These are phyloP conservation scores for Saprolegnia parasitica DNA, from an alignment of 352 stramenopile species.

Conservation along the genomic window DNA sequence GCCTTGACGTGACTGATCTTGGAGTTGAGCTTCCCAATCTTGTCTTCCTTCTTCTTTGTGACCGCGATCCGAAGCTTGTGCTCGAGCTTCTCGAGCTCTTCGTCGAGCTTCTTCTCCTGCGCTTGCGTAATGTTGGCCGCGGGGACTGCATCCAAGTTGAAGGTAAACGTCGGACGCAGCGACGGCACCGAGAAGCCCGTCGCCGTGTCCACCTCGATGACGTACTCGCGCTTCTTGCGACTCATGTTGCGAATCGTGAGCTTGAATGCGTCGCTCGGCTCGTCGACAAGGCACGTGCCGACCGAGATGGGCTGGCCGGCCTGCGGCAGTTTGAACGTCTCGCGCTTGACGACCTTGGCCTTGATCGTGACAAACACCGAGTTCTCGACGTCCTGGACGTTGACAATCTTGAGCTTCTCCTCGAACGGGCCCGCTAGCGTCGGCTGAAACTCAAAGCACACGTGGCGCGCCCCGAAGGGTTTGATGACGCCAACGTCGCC, in stretches of 20 bases:
- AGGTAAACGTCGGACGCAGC: conserved; percentile 76
- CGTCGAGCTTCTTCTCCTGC: conserved; percentile 86
- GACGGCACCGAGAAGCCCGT: conserved; percentile 50
- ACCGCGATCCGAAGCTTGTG: conserved; percentile 84
- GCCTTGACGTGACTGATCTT: conserved; percentile 81
- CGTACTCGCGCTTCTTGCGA: conserved; percentile 82
- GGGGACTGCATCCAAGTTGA: conserved; percentile 77
- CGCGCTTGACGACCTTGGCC: conserved; percentile 81
- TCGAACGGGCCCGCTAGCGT: conserved; percentile 82
- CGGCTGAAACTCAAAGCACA: conserved; percentile 86
- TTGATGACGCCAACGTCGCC: conserved; percentile 83
- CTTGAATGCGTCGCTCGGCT: conserved; percentile 81
- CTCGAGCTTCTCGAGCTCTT: conserved; percentile 86
- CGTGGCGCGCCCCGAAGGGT: conserved; percentile 82
- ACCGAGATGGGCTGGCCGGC: conserved; percentile 80
- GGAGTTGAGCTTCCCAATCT: conserved; percentile 76
- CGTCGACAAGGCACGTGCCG: conserved; percentile 75
- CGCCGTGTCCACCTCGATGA: conserved; percentile 72
- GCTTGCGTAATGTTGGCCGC: conserved; percentile 81
- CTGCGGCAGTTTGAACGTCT: conserved; percentile 87
- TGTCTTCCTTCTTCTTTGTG: conserved; percentile 88
- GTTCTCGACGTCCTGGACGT: conserved; percentile 86
- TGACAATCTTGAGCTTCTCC: conserved; percentile 86
- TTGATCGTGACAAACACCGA: conserved; percentile 86
- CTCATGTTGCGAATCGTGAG: conserved; percentile 84